These are phyloP conservation scores for Sclerotinia trifoliorum DNA, from an alignment of 2,329 filamentous ascomycete genomes.

Conservation along the genomic window DNA sequence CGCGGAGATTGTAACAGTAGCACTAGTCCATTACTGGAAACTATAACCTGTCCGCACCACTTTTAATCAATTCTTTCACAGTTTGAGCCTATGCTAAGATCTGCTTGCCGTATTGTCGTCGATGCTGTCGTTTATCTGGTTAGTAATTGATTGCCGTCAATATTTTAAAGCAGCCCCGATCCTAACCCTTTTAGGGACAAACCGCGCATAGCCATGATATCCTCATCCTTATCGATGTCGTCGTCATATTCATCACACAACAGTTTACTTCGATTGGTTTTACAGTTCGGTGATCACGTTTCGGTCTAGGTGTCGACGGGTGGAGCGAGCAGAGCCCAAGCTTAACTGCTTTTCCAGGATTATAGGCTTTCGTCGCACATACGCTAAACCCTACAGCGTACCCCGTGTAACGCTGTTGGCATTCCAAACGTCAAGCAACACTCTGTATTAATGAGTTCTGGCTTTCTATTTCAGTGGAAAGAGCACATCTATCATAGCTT, in stretches of 20 bases:
- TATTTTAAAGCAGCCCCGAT: neutral
- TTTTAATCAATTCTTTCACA: too few relatives aligned
- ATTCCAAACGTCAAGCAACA: neutral
- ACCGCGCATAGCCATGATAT: slow-evolving; percentile 4
- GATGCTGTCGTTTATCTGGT: neutral
- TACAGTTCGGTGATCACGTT: too few relatives aligned
- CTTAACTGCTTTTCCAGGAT: neutral
- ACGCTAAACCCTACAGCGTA: neutral
- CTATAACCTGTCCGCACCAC: too few relatives aligned
- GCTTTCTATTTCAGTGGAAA: neutral
- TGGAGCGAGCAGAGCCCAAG: neutral
- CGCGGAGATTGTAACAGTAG: neutral
- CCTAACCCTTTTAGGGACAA: neutral
- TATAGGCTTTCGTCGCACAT: neutral
- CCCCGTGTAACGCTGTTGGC: neutral
- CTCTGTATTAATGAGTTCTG: neutral
- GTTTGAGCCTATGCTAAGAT: neutral
- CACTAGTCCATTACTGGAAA: neutral
- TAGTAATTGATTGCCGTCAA: neutral
- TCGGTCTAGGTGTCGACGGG: neutral
- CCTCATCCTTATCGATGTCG: neutral
- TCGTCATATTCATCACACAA: neutral
- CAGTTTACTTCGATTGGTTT: neutral
- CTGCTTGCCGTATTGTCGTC: neutral
- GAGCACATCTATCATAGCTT: neutral